Evolutionary conservation across 75 land plant species (phyloP).

Genomic region (Picea sitchensis): DNA sequence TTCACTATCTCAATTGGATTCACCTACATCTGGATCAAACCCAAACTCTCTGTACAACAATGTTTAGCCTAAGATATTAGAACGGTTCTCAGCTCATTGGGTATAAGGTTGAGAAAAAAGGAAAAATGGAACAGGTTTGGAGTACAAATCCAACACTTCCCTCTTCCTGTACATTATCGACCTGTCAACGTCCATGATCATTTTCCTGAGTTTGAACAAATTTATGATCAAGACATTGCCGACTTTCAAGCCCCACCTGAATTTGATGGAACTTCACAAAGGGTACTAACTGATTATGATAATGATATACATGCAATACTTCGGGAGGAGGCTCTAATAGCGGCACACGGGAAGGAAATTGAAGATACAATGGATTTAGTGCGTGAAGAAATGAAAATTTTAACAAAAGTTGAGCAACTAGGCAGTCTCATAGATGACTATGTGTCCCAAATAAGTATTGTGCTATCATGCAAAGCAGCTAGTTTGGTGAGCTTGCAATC

Average conservation of each 20-base stretch:
- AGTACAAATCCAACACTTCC: constrained; percentile 14
- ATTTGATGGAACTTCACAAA: constrained; percentile 35
- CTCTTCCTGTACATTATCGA: constrained; percentile 17
- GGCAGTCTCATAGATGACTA: constrained; percentile 93
- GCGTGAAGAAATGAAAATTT: neutral
- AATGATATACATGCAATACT: too few species aligned
- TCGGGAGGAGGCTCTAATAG: too few species aligned
- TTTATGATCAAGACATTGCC: constrained; percentile 31
- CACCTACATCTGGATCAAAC: too few species aligned
- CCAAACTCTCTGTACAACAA: too few species aligned
- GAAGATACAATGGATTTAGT: too few species aligned
- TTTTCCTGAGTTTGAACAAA: constrained; percentile 48
- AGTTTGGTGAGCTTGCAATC: constrained; percentile 91
- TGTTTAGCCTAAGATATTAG: too few species aligned
- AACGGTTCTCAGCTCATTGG: too few species aligned
- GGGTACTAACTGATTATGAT: too few species aligned
- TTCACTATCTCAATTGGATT: too few species aligned
- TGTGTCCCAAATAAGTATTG: constrained; percentile 76
- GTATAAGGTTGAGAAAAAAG: too few species aligned
- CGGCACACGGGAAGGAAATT: too few species aligned
- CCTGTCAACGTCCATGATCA: constrained; percentile 12
- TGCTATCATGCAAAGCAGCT: constrained; percentile 93
- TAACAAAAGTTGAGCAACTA: constrained; percentile 94
- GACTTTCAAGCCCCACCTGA: constrained; percentile 20
- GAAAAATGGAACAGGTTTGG: too few species aligned